Evolutionary conservation across 2,329 filamentous ascomycete species (phyloP), one percentile per base, ranked within the genome.

Genomic region (Thermoascus crustaceus): DNA sequence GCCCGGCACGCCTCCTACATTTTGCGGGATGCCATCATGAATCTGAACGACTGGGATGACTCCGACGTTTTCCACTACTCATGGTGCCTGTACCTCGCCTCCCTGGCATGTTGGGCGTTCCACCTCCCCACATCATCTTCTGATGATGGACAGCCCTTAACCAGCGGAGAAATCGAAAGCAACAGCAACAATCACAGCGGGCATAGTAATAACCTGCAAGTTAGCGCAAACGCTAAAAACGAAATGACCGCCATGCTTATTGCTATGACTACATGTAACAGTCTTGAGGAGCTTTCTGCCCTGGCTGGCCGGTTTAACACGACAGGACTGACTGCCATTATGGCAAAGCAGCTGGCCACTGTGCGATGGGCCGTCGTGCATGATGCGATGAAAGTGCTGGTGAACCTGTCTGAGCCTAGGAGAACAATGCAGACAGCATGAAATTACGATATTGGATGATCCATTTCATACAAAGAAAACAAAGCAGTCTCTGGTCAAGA

Each of bases 321-420:
- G 0, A 67, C 65, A 11, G 73, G 72, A 0, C 41, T 80, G 30
- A 70, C 72, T 0, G 69, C 68, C 39, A 66, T 72, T 1, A 75
- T 79, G 55, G 71, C 71, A 2, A 67, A 70, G 45, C 66, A 69
- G 22, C 46, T 80, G 43, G 68, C 68, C 7, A 75, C 70, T 37
- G 68, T 78, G 1, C 50, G 76, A 34, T 80, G 76, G 76, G 74
- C 73, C 0, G 73, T 80, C 3, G 69, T 80, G 4, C 73, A 78
- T 43, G 72, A 76, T 46, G 75, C 72, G 0, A 75, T 77, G 58
- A 68, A 72, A 42, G 74, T 79, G 3, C 46, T 80, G 25, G 36
- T 51, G 6, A 40, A 36, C 7, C 36, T 53, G 30, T 50, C 45
- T 38, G 24, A 13, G n/a, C 17, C 22, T 17, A 11, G 33, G 10